A percentile compares a stretch with the other conserved stretches of the same genome.
Conservation (phyloP, 2,329 filamentous ascomycete species). For the Fusarium transvaalense region DNA sequence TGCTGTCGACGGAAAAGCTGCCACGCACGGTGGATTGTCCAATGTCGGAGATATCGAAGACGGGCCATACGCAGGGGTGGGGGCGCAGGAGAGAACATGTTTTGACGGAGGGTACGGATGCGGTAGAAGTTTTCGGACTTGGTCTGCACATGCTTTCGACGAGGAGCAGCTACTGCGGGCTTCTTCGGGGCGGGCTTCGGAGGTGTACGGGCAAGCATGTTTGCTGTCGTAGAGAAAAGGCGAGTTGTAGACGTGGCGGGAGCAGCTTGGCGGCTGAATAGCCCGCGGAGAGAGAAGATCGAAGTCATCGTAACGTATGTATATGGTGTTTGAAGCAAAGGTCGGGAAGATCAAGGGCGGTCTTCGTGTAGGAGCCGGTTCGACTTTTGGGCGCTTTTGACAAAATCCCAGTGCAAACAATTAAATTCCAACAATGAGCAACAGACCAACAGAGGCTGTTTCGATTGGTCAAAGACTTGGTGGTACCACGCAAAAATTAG, state of each 20-base stretch:
- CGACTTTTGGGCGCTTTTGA: background rate
- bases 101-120: slow-evolving; percentile 60
- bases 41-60: slow-evolving; percentile 89
- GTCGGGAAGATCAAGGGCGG: background rate
- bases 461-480: background rate
- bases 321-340: slow-evolving; percentile 3
- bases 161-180: slow-evolving; percentile 36
- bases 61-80: slow-evolving; percentile 88
- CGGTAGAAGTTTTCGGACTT: slow-evolving; percentile 58
- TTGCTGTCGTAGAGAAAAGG: slow-evolving; percentile 52
- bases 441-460: too few species aligned
- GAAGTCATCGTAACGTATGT: slow-evolving; percentile 46
- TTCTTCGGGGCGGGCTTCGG: slow-evolving; percentile 46
- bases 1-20: slow-evolving; percentile 80
- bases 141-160: slow-evolving; percentile 47
- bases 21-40: slow-evolving; percentile 99
- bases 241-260: slow-evolving; percentile 36
- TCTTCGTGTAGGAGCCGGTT: background rate
- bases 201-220: slow-evolving; percentile 49
- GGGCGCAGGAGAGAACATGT: slow-evolving; percentile 65
- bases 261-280: slow-evolving; percentile 47
- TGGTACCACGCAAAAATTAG: background rate
- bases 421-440: background rate
- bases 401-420: background rate
- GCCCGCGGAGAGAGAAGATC: slow-evolving; percentile 49